A percentile compares a stretch with the other conserved stretches of the same genome.
Conservation (phyloP, 2,329 filamentous ascomycete species). For the Xenosphaeropsis pyriputrescens region DNA sequence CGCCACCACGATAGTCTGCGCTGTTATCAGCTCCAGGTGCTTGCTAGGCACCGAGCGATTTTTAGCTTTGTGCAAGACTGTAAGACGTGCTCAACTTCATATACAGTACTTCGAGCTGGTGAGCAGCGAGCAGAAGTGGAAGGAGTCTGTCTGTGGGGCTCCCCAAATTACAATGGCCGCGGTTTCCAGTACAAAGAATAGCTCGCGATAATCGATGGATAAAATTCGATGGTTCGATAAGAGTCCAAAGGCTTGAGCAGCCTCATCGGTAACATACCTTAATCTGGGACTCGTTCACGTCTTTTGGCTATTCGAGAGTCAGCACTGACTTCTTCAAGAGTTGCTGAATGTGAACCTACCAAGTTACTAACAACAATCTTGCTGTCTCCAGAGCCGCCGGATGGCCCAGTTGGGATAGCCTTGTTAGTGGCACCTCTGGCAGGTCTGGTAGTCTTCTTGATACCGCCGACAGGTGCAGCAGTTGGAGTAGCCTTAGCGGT, state of each 20-base stretch:
- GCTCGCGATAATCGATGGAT: constrained; percentile 12
- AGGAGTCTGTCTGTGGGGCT: constrained; percentile 22
- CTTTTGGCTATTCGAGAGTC: constrained; percentile 53
- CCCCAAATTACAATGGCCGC: neutral
- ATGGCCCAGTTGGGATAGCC: constrained; percentile 48
- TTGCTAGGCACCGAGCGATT: constrained; percentile 36
- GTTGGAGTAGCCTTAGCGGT: constrained; percentile 30
- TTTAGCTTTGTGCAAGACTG: constrained; percentile 31
- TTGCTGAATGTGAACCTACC: constrained; percentile 40
- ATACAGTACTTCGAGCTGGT: constrained; percentile 17
- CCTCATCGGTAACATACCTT: constrained; percentile 99
- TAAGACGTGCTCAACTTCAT: constrained; percentile 44
- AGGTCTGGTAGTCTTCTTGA: constrained; percentile 61
- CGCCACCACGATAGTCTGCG: constrained; percentile 13
- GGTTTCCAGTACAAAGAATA: constrained; percentile 1
- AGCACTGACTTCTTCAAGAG: too few species aligned
- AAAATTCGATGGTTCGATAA: constrained; percentile 36
- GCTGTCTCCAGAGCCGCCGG: constrained; percentile 55
- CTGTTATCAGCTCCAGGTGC: constrained; percentile 22
- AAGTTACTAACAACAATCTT: constrained; percentile 99
- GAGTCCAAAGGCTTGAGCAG: constrained; percentile 53
- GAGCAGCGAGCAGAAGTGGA: constrained; percentile 16
- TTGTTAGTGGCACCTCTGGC: constrained; percentile 43
- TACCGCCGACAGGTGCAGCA: constrained; percentile 65
- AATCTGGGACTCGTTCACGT: constrained; percentile 94